These are phyloP conservation scores for Galium porrigens DNA, from an alignment of 305 asterid genomes.

Conservation along the genomic window DNA sequence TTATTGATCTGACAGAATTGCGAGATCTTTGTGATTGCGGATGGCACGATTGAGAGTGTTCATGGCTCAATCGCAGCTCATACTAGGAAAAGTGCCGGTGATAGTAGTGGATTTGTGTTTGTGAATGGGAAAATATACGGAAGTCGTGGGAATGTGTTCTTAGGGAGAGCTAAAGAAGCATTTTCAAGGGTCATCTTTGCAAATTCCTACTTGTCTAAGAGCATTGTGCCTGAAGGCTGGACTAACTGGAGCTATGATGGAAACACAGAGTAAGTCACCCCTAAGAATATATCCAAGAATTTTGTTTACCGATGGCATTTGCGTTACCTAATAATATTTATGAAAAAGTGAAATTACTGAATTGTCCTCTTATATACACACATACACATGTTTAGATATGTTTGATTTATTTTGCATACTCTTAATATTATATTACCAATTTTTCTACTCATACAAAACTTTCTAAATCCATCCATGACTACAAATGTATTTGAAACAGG, in stretches of 20 bases:
- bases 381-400: too few relatives aligned
- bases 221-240: constrained; percentile 61
- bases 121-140: constrained; percentile 59
- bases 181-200: constrained; percentile 64
- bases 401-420: too few relatives aligned
- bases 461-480: too few relatives aligned
- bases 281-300: too few relatives aligned
- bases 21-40: constrained; percentile 48
- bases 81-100: constrained; percentile 35
- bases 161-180: constrained; percentile 61
- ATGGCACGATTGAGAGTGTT: constrained; percentile 27
- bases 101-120: constrained; percentile 59
- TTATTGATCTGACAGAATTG: constrained; percentile 32
- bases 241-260: constrained; percentile 43
- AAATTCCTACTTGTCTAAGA: constrained; percentile 52
- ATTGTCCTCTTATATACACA: too few relatives aligned
- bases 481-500: constrained; percentile 23
- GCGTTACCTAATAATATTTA: too few relatives aligned
- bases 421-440: too few relatives aligned
- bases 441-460: too few relatives aligned
- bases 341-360: too few relatives aligned
- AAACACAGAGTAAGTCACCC: constrained; percentile 35
- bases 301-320: too few relatives aligned
- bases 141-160: constrained; percentile 34
- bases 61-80: constrained; percentile 65